Percentiles rank a stretch among this genome's conserved stretches.
Evolutionary conservation across 345 rosid genomes (phyloP).

Genomic region (Bruguiera gymnorhiza): DNA sequence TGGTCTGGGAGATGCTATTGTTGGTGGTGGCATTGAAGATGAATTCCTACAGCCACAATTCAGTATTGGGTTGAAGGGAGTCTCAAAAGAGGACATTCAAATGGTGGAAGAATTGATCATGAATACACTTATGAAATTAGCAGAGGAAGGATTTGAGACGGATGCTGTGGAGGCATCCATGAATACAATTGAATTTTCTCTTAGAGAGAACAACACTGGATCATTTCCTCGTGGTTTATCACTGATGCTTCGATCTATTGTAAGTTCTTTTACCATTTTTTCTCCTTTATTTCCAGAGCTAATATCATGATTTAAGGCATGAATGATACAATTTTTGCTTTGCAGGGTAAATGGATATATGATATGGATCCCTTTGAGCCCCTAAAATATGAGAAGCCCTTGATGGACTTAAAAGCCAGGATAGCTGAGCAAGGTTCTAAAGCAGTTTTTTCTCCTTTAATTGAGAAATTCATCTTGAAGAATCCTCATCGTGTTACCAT

Average conservation of each 20-base stretch:
- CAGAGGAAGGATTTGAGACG: slow-evolving; percentile 83
- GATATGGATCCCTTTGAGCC: slow-evolving; percentile 98
- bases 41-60: slow-evolving; percentile 97
- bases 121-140: slow-evolving; percentile 62
- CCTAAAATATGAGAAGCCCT: slow-evolving; percentile 80
- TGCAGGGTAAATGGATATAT: slow-evolving; percentile 94
- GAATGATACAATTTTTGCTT: slow-evolving; percentile 24
- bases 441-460: slow-evolving; percentile 90
- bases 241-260: slow-evolving; percentile 88
- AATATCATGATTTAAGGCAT: background rate
- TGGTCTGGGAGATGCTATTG: slow-evolving; percentile 90
- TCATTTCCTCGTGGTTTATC: slow-evolving; percentile 99
- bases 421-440: slow-evolving; percentile 83
- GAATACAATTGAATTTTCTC: slow-evolving; percentile 97
- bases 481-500: slow-evolving; percentile 83
- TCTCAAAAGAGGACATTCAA: slow-evolving; percentile 64
- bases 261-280: slow-evolving; percentile 26
- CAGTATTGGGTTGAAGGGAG: slow-evolving; percentile 88
- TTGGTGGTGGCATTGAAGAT: slow-evolving; percentile 87
- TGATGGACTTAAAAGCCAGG: slow-evolving; percentile 69
- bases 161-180: slow-evolving; percentile 97
- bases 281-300: background rate
- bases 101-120: slow-evolving; percentile 78
- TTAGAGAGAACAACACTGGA: slow-evolving; percentile 93
- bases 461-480: slow-evolving; percentile 78